Conservation (phyloP, 495 filamentous ascomycete genomes). For the Penicillium psychrofluorescens region DNA sequence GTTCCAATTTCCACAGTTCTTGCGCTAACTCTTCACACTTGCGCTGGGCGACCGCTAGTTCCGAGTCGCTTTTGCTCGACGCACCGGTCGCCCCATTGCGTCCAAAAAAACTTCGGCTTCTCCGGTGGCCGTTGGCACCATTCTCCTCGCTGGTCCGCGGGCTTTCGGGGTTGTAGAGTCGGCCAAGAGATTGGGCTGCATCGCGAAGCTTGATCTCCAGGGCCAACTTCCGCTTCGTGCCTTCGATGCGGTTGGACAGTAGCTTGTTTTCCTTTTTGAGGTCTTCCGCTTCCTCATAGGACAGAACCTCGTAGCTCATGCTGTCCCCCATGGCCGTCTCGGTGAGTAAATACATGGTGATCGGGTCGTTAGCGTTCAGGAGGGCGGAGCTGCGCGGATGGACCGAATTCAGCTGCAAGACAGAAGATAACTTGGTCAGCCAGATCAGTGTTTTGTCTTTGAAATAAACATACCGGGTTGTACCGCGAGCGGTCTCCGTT, state of each 20-base stretch:
- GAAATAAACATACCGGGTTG: conserved; percentile 30
- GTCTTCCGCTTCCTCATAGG: conserved; percentile 81
- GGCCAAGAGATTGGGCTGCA: conserved; percentile 77
- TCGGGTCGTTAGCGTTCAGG: conserved; percentile 46
- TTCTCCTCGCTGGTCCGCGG: conserved; percentile 27
- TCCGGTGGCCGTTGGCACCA: conserved; percentile 19
- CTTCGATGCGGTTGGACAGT: conserved; percentile 67
- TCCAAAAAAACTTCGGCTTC: conserved; percentile 47
- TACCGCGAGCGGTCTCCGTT: conserved; percentile 28
- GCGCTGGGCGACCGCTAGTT: conserved; percentile 62
- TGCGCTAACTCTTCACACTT: conserved; percentile 81
- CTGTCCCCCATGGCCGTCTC: conserved; percentile 90
- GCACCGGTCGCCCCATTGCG: conserved; percentile 20
- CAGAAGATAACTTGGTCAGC: conserved; percentile 8
- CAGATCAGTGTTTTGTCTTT: not conserved
- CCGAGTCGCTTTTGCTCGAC: conserved; percentile 58
- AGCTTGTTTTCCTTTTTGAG: conserved; percentile 77
- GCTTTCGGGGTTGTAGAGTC: conserved; percentile 59
- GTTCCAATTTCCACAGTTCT: conserved; percentile 72
- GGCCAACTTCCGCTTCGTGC: conserved; percentile 71
- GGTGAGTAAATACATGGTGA: conserved; percentile 77
- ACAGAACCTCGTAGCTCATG: conserved; percentile 72
- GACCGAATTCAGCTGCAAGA: conserved; percentile 22
- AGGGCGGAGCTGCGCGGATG: conserved; percentile 35
- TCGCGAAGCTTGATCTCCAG: conserved; percentile 91